phyloP scores from a whole-genome alignment of 192 early-diverging fungal species.

The Podila clonocystis region DNA sequence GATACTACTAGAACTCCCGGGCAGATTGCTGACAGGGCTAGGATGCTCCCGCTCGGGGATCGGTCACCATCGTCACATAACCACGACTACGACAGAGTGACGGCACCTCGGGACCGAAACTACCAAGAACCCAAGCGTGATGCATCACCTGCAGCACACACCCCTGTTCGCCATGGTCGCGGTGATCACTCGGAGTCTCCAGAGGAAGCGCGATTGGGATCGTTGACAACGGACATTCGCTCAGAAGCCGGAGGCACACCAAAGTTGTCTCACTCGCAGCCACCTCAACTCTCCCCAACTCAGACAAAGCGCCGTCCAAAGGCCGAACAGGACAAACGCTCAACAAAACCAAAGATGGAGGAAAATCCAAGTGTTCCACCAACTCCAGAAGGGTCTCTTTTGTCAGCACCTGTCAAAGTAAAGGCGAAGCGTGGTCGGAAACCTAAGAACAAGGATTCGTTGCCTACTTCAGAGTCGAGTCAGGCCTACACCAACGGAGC shows the following conservation, averaged over 20 bases:
- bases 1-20: conserved; percentile 9
- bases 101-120: not conserved
- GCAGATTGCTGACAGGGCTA: conserved; percentile 33
- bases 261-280: not conserved
- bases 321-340: conserved; percentile 25
- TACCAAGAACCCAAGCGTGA: not conserved
- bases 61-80: not conserved
- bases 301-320: conserved; percentile 37
- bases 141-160: not conserved
- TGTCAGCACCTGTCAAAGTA: conserved; percentile 15
- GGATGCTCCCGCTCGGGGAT: conserved; percentile 19
- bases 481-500: conserved; percentile 1
- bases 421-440: conserved; percentile 48
- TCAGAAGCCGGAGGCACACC: not conserved
- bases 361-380: not conserved
- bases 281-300: not conserved
- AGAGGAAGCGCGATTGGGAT: not conserved
- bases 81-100: not conserved
- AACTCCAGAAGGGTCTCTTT: not conserved
- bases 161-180: not conserved
- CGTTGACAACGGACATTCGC: too few species aligned
- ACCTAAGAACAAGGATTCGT: conserved; percentile 24
- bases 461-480: not conserved
- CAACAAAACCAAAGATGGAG: conserved; percentile 21
- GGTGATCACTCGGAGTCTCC: not conserved